Base-by-base conservation (phyloP, 1,139 yeast species). In the Magnusiomyces clavatus region DNA sequence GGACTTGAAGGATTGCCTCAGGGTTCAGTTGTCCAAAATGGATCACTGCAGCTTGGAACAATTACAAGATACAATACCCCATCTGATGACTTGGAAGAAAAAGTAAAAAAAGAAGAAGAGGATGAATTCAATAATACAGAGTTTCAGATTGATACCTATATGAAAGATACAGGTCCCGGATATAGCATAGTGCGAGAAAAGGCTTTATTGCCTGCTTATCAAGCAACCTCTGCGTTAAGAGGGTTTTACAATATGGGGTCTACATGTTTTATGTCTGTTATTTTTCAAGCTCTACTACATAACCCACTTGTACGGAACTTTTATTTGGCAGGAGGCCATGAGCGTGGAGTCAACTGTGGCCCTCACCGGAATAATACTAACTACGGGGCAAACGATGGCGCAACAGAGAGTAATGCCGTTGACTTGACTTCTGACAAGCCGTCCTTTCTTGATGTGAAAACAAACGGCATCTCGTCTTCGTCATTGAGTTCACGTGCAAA, bases 241-340 rank as follows among this genome's bases (percentile, higher is more conserved):
- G 98, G 98, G 2, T 80, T 92, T 60, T 83, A 89, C 52, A 92
- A 92, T 66, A 80, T 92, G 80, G 98, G 98, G 0, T 86, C 97
- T 0, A 92, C 98, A 0, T 92, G 98, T 69, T 92, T 87, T 70
- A 90, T 92, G 86, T 86, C 95, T 58, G 86, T 94, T 41, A 81
- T 89, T 16, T 69, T 92, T 45, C 98, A 92, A 69, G 80, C 95
- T 0, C 69, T 90, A 46, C 74, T 92, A 50, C 97, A 92, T 66
- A 90, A 90, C 64, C 97, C 97, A 11, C 75, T 87, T 53, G 76
- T 92, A 45, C 78, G 92, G 55, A 78, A 81, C 60, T 84, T 83
- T 57, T 88, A 86, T 61, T 76, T 92, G 67, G 75, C 82, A 44
- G 90, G 87, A 46, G 84, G 82, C 19, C 85, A 81, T 62, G 68